Evolutionary conservation across 495 filamentous ascomycete species (phyloP).

Genomic region (Penicillium bovifimosum): DNA sequence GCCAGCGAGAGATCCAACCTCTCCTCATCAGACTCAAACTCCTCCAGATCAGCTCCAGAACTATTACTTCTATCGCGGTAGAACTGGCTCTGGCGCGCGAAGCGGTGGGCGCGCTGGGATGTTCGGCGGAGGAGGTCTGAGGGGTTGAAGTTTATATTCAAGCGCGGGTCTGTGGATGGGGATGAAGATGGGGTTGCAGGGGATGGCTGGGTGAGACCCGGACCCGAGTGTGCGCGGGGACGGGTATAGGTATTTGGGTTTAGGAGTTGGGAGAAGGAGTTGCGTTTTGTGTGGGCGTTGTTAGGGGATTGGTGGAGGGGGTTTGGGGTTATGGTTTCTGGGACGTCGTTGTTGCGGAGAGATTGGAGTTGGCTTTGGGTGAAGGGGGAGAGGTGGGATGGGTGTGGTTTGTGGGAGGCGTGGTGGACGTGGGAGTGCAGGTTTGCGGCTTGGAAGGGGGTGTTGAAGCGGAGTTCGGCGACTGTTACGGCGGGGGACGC

Average conservation of each 20-base stretch:
- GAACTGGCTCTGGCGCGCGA: conserved; percentile 20
- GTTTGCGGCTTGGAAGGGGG: conserved; percentile 51
- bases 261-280: conserved; percentile 30
- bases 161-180: not conserved
- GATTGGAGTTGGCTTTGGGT: conserved; percentile 20
- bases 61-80: conserved; percentile 26
- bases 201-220: conserved; percentile 3
- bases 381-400: conserved; percentile 24
- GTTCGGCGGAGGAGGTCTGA: conserved; percentile 14
- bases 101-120: conserved; percentile 15
- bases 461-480: conserved; percentile 85
- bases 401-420: conserved; percentile 16
- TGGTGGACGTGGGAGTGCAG: conserved; percentile 27
- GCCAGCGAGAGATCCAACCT: conserved; percentile 68
- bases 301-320: not conserved
- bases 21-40: conserved; percentile 27
- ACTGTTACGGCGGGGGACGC: conserved; percentile 48
- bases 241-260: conserved; percentile 31
- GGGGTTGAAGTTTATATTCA: conserved; percentile 5
- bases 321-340: not conserved
- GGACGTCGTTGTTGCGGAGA: conserved; percentile 1
- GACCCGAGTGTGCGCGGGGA: conserved; percentile 26
- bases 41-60: conserved; percentile 15
- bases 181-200: not conserved
- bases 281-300: conserved; percentile 21